Evolutionary conservation across 371 early-diverging fungal species (phyloP), one percentile per base, ranked within the genome.

Genomic region (Rhizopus sp.): DNA sequence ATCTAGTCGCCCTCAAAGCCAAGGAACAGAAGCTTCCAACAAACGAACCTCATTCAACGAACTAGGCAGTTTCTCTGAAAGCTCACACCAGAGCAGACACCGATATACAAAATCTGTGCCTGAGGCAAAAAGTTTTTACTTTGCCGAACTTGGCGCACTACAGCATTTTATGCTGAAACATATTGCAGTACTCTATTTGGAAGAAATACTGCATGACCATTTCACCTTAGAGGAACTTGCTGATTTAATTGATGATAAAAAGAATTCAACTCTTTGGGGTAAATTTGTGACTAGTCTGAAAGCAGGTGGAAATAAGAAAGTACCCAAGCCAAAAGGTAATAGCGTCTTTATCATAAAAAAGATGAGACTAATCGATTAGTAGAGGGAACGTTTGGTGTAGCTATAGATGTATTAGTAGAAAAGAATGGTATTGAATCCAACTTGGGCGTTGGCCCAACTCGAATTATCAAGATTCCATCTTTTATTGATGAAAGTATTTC

Each of bases 301-400:
- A 50, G 69, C 84, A 0, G 68, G 75, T 15, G 74, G 79, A 44
- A 82, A 81, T 57, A 83, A 84, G 44, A 89, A 89, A 68, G 64
- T 73, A 23, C 68, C 73, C n/a, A 73, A 71, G 55, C 57, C 70
- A n/a, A 87, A 85, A 81, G 86, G 87, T 85, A 76, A 32, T 9
- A n/a, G 10, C n/a, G 44, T 52, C 4, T 50, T 9, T 48, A 33
- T 29, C 33, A 17, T 29, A 12, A 15, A 17, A 35, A 31, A 23
- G 50, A 33, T 16, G 4, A 30, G 42, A 31, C 23, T 49, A 33
- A n/a, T 34, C 33, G 8, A 33, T 49, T 15, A 44, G 29, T 72
- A 68, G 85, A 87, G 64, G 83, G 93, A 37, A 86, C 93, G 1
- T 98, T 98, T 78, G 96, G 96, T n/a, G 93, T 94, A 1, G 83